phyloP scores from a whole-genome alignment of 495 filamentous ascomycete genomes.

The Penicillium verhagenii region DNA sequence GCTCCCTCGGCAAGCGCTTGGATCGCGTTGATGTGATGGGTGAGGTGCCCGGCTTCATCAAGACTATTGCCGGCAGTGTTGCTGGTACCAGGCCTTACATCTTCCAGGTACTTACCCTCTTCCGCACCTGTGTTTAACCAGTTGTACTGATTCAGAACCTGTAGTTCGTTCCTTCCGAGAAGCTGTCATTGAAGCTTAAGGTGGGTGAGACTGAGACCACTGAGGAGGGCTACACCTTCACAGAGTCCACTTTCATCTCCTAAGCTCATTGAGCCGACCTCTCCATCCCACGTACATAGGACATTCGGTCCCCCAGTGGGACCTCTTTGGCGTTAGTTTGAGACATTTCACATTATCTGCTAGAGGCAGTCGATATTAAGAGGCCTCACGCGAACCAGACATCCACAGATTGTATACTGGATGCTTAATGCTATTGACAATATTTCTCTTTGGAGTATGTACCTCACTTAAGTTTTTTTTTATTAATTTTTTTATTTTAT shows the following conservation, averaged over 20 bases:
- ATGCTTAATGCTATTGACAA: slow-evolving; percentile 39
- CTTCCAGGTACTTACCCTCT: slow-evolving; percentile 67
- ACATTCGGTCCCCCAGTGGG: slow-evolving; percentile 17
- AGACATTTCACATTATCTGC: slow-evolving; percentile 25
- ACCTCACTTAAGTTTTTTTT: neutral
- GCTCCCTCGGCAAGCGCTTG: slow-evolving; percentile 62
- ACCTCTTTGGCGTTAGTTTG: slow-evolving; percentile 22
- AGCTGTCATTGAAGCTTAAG: slow-evolving; percentile 74
- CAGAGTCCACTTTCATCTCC: slow-evolving; percentile 91
- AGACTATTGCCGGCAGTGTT: slow-evolving; percentile 81
- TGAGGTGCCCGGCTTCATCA: slow-evolving; percentile 92
- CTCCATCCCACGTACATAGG: slow-evolving; percentile 34
- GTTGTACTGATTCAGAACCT: neutral
- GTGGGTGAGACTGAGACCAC: slow-evolving; percentile 71
- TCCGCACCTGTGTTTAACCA: neutral
- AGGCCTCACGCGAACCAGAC: slow-evolving; percentile 23
- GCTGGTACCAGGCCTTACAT: slow-evolving; percentile 95
- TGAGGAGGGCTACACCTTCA: slow-evolving; percentile 76
- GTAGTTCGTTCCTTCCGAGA: slow-evolving; percentile 64
- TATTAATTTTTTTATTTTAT: too few species aligned
- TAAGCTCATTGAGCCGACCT: slow-evolving; percentile 22
- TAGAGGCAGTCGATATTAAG: slow-evolving; percentile 13
- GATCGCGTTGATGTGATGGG: slow-evolving; percentile 96
- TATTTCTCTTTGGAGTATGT: slow-evolving; percentile 1
- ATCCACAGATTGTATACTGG: slow-evolving; percentile 38